Evolutionary conservation across 768 basidiomycete species (phyloP), one percentile per base, ranked within the genome.

Genomic region (Mycena rebaudengoi): DNA sequence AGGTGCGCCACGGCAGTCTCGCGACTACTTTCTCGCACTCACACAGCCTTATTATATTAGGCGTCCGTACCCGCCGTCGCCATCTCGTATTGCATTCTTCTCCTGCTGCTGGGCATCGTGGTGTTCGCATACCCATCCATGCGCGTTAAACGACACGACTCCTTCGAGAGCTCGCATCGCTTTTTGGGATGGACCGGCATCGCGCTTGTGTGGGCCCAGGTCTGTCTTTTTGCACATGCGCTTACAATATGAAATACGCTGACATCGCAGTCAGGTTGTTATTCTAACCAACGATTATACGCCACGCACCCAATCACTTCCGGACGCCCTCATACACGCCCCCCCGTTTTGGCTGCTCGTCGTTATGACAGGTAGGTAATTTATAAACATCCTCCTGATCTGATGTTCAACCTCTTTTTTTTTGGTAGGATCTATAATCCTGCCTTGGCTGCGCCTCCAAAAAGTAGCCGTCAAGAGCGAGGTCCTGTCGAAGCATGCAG

Each of bases 221-320:
- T 83, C 32, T n/a, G n/a, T 21, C 76, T 69, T 33, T n/a, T n/a
- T n/a, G n/a, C n/a, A n/a, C n/a, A n/a, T n/a, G n/a, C n/a, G n/a
- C n/a, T n/a, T n/a, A n/a, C n/a, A n/a, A n/a, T n/a, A n/a, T n/a
- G n/a, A n/a, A n/a, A n/a, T n/a, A n/a, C n/a, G n/a, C n/a, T n/a
- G n/a, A n/a, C n/a, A n/a, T 30, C 21, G 12, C 33, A 30, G 29
- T 26, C 26, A 86, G 82, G 79, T 85, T 41, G 69, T 85, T 20
- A 78, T 85, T 5, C 74, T 88, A 25, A 82, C 79, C 2, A 85
- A 85, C 63, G 86, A 88, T 70, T 86, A 85, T n/a, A n/a, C n/a
- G n/a, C 72, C 80, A 78, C 40, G 72, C 12, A 74, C 64, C 23
- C 72, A 77, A 54, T 67, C 78, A 13, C 77, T 87, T 8, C 80